These are phyloP conservation scores for Gaultheria prostrata DNA, from an alignment of 148 eudicot genomes.

Conservation along the genomic window DNA sequence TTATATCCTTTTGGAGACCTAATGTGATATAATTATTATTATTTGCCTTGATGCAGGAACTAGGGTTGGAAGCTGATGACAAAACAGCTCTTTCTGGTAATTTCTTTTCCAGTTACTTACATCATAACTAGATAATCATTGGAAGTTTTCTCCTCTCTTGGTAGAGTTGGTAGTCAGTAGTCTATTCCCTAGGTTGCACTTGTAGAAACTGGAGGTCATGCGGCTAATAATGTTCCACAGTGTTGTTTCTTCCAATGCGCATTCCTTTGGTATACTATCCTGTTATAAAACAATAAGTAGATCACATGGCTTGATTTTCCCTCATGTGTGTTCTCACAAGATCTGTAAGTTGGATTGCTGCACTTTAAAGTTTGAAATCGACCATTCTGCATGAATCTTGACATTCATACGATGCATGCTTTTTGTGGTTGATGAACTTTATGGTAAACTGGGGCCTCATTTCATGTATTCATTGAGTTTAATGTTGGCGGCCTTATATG, in stretches of 20 bases:
- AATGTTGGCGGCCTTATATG: background rate
- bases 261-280: background rate
- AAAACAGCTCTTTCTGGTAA: constrained; percentile 93
- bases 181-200: background rate
- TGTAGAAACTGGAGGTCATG: background rate
- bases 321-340: background rate
- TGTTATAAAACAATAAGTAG: background rate
- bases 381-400: background rate
- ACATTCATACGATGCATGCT: too few relatives aligned
- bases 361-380: background rate
- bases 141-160: background rate
- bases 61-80: constrained; percentile 96
- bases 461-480: background rate
- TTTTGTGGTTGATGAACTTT: background rate
- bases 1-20: constrained; percentile 6
- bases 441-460: background rate
- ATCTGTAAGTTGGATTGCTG: background rate
- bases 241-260: background rate
- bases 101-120: constrained; percentile 24
- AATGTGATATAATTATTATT: background rate
- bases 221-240: background rate
- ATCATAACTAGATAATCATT: background rate
- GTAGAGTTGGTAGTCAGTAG: background rate
- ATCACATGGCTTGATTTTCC: background rate
- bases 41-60: constrained; percentile 50